A percentile compares a stretch with the other conserved stretches of the same genome.
Evolutionary conservation across 768 basidiomycete genomes (phyloP).

Genomic region (Dioszegia aurantiaca): DNA sequence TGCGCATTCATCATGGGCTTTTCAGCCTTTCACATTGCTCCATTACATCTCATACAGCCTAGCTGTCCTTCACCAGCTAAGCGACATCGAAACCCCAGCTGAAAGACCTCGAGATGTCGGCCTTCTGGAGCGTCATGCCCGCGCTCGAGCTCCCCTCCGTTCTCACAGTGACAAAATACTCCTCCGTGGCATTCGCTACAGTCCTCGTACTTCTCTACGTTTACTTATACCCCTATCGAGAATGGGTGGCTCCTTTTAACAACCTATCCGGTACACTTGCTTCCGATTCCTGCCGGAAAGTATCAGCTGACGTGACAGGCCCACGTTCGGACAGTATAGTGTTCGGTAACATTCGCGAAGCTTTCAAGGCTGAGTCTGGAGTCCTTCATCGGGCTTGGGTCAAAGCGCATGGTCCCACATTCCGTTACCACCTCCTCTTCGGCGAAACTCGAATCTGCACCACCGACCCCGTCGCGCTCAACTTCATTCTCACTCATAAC

Average conservation of each 20-base stretch:
- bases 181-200: neutral
- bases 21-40: too few species aligned
- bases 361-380: conserved; percentile 33
- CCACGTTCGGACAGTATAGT: neutral
- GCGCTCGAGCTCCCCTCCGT: too few species aligned
- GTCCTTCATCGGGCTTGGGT: conserved; percentile 32
- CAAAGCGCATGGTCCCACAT: conserved; percentile 39
- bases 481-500: conserved; percentile 70
- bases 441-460: conserved; percentile 68
- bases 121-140: too few species aligned
- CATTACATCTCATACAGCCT: too few species aligned
- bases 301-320: neutral
- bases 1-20: too few species aligned
- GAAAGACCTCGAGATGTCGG: too few species aligned
- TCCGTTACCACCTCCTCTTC: conserved; percentile 31
- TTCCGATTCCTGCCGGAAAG: too few species aligned
- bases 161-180: neutral
- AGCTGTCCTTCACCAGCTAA: too few species aligned
- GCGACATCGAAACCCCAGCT: too few species aligned
- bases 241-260: conserved; percentile 21
- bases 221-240: conserved; percentile 22
- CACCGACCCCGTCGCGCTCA: conserved; percentile 71
- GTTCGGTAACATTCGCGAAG: conserved; percentile 25
- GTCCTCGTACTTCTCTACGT: conserved; percentile 10
- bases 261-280: conserved; percentile 25